A percentile compares a stretch with the other conserved stretches of the same genome.
Conservation (phyloP, 164 flowering plant genomes). For the Tetrastigma voinierianum region DNA sequence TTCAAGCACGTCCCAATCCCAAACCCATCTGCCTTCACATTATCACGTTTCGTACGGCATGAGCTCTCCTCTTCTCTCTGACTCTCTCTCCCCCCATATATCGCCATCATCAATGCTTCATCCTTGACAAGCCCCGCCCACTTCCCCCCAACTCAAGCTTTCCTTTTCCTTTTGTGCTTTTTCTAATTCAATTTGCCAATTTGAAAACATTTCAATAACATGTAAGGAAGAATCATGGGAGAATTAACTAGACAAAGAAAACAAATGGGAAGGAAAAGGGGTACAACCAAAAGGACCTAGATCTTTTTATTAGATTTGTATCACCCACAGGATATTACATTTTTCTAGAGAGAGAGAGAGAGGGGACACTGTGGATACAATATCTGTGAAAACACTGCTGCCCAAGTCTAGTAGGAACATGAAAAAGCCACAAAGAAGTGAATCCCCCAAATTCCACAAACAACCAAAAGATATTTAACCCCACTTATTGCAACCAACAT, state of each 20-base stretch:
- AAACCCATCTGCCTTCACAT: too few relatives aligned
- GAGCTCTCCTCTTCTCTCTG: too few relatives aligned
- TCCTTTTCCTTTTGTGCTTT: not conserved
- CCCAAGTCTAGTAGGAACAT: too few relatives aligned
- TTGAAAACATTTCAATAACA: too few relatives aligned
- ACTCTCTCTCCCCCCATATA: too few relatives aligned
- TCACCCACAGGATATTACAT: not conserved
- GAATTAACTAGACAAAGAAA: not conserved
- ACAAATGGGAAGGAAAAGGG: not conserved
- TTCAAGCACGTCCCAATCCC: not conserved
- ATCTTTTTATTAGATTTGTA: not conserved
- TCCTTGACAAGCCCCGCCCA: too few relatives aligned
- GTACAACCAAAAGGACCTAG: not conserved
- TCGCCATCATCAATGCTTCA: not conserved
- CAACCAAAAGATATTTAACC: not conserved
- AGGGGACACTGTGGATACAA: too few relatives aligned
- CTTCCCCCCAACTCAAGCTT: not conserved
- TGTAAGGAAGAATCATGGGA: too few relatives aligned
- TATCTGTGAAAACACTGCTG: too few relatives aligned
- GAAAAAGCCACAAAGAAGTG: too few relatives aligned
- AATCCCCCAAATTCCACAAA: not conserved
- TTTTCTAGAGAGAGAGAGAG: not conserved
- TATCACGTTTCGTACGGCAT: slow-evolving; percentile 1
- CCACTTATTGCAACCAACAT: slow-evolving; percentile 9
- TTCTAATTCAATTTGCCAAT: too few relatives aligned